A percentile compares a stretch with the other conserved stretches of the same genome.
Conservation (phyloP, 352 stramenopile species). For the Globisporangium splendens region DNA sequence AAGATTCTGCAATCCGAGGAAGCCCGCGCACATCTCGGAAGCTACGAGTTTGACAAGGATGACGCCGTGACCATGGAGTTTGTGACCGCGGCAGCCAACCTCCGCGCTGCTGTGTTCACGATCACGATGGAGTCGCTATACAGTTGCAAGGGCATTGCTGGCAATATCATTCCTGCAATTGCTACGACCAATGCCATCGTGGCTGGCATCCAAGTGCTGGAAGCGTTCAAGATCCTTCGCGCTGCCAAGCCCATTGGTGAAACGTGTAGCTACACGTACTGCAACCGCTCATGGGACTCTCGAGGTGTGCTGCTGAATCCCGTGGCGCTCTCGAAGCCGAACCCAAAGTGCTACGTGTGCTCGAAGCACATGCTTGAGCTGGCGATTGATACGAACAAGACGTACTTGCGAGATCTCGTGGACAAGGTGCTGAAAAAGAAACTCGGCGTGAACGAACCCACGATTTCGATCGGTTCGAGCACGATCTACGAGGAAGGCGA, state of each 20-base stretch:
- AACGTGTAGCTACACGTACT: slow-evolving; percentile 93
- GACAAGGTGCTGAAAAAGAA: slow-evolving; percentile 84
- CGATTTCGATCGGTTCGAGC: slow-evolving; percentile 79
- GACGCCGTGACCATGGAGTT: slow-evolving; percentile 96
- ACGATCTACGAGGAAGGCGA: slow-evolving; percentile 96
- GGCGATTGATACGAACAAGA: slow-evolving; percentile 86
- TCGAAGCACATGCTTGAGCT: slow-evolving; percentile 91
- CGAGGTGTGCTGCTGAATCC: slow-evolving; percentile 92
- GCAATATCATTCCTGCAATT: slow-evolving; percentile 99
- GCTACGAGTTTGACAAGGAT: slow-evolving; percentile 97
- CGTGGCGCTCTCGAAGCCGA: slow-evolving; percentile 84
- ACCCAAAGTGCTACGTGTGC: slow-evolving; percentile 96
- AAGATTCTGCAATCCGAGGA: slow-evolving; percentile 58
- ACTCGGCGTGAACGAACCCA: slow-evolving; percentile 88
- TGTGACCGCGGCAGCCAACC: slow-evolving; percentile 96
- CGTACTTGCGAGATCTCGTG: slow-evolving; percentile 73
- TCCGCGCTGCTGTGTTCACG: slow-evolving; percentile 88
- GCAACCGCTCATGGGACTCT: slow-evolving; percentile 88
- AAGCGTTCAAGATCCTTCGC: slow-evolving; percentile 83
- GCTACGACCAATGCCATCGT: slow-evolving; percentile 99
- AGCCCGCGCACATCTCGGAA: slow-evolving; percentile 58
- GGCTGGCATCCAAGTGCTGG: slow-evolving; percentile 90
- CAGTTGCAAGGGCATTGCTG: slow-evolving; percentile 97
- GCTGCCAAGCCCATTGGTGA: slow-evolving; percentile 56
- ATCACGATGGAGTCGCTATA: slow-evolving; percentile 86